Percentiles rank a stretch among this genome's conserved stretches.
phyloP scores from a whole-genome alignment of 768 basidiomycete species.

The Mycena crocata region DNA sequence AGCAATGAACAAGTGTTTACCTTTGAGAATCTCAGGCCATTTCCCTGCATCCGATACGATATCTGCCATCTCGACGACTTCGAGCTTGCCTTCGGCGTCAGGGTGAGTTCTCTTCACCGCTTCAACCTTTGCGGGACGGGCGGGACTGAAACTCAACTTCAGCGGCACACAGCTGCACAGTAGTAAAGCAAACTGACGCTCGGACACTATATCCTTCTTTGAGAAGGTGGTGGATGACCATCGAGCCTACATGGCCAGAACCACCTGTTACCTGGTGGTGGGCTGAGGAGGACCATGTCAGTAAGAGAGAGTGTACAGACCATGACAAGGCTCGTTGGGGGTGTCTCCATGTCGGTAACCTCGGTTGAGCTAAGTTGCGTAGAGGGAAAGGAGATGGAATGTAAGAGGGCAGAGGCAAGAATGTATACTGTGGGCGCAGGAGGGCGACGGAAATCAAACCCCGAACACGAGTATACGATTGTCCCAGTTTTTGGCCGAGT shows the following conservation, averaged over 20 bases:
- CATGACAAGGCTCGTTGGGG: too few relatives aligned
- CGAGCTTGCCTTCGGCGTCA: constrained; percentile 6
- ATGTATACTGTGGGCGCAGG: too few relatives aligned
- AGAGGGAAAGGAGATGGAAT: too few relatives aligned
- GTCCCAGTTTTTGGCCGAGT: too few relatives aligned
- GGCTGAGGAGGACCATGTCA: too few relatives aligned
- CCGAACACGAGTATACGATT: too few relatives aligned
- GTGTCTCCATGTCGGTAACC: too few relatives aligned
- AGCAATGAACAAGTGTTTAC: not conserved
- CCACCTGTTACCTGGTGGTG: constrained; percentile 18
- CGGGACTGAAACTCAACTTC: not conserved
- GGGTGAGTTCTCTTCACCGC: constrained; percentile 2
- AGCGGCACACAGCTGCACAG: not conserved
- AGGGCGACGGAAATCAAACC: too few relatives aligned
- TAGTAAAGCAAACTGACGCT: not conserved
- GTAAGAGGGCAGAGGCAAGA: too few relatives aligned
- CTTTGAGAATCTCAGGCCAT: constrained; percentile 23
- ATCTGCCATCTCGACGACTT: constrained; percentile 15
- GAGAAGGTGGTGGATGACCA: constrained; percentile 18
- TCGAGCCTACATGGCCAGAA: constrained; percentile 11
- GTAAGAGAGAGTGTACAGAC: too few relatives aligned
- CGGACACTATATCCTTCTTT: constrained; percentile 9
- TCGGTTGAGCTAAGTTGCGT: too few relatives aligned
- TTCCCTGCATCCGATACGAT: constrained; percentile 11
- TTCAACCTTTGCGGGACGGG: constrained; percentile 4